Evolutionary conservation across 495 filamentous ascomycete species (phyloP), one percentile per base, ranked within the genome.

Genomic region (Penicillium crystallinum): DNA sequence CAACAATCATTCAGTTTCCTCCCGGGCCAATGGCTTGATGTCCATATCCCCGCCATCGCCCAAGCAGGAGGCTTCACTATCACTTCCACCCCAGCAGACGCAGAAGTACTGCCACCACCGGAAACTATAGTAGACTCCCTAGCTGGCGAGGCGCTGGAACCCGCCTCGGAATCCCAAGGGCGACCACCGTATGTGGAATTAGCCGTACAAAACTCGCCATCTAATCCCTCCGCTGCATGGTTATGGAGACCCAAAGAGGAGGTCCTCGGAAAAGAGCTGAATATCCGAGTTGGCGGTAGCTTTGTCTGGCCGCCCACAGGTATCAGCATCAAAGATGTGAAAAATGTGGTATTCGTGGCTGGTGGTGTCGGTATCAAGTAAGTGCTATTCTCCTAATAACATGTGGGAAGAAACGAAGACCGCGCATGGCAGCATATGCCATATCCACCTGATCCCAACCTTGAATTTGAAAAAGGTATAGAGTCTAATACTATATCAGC

Each of bases 1-100:
- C 54, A 57, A 55, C 53, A 74, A 35, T 63, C 66, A 25, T 69
- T 76, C 33, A 63, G 64, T 15, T 93, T 92, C 67, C 72, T 85
- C 23, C 86, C 91, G 1, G 91, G 91, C 30, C 91, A 96, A 77
- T 97, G 90, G 90, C 77, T 97, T 46, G 91, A 97, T 63, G 82
- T 91, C 6, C 81, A 88, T 59, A 76, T 87, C 41, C 87, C 89
- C 0, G 68, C 69, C 23, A 71, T 87, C 39, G 53, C 77, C 40
- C 80, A 83, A 65, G 84, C 89, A 2, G 90, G 89, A 7, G 90
- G 89, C 5, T 96, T 92, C 73, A 93, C 88, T 43, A 88, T 95
- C 46, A 89, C 88, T n/a, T 92, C 88, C 2, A 69, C 87, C 0
- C 89, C 89, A 4, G 70, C 57, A 52, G 70, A 63, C 63, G 68